Base-by-base conservation (phyloP, 768 basidiomycete species). In the Phallus indusiatus region DNA sequence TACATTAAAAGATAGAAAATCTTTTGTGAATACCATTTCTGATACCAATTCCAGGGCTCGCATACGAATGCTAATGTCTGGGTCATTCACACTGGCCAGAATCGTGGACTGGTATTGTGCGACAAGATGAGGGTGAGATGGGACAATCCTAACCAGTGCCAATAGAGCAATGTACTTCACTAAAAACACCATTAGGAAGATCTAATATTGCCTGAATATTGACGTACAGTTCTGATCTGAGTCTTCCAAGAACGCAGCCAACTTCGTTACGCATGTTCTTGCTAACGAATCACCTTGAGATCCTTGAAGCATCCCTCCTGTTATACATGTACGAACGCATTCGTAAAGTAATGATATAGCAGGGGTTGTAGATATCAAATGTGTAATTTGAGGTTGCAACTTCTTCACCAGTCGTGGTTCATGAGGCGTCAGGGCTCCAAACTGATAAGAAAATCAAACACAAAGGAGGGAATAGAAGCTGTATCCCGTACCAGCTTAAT, bases 251-350 rank as follows among this genome's bases (percentile, higher is more conserved):
- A 98, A 99, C 33, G 82, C 82, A 20, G 93, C 90, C 37, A 99
- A 78, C 71, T 99, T 99, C 28, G 92, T 89, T 37, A 95, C 91
- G 66, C 96, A 99, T 11, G 85, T 83, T 60, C 78, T 78, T 5
- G 96, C 96, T 50, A 99, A 75, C 2, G 84, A 75, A 68, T 87
- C 79, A 11, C 90, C 92, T 33, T 86, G 82, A 20, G 82, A 59
- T 3, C 86, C 88, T 64, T 86, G 86, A 10, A 98, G 78, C 91
- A 99, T 97, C 7, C 90, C 93, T 9, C 96, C 95, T 11, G 92
- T 92, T 64, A 99, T 98, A 66, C 93, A 97, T 0, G 96, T 98
- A 65, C 94, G 89, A 0, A 99, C 95, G 70, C 96, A 99, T 75
- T 99, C 96, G 69, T 98, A 99, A 14, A 99, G 74, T 21, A 99